Base-by-base conservation (phyloP, 805 yeast genomes). In the Tetrapisispora fleetii region DNA sequence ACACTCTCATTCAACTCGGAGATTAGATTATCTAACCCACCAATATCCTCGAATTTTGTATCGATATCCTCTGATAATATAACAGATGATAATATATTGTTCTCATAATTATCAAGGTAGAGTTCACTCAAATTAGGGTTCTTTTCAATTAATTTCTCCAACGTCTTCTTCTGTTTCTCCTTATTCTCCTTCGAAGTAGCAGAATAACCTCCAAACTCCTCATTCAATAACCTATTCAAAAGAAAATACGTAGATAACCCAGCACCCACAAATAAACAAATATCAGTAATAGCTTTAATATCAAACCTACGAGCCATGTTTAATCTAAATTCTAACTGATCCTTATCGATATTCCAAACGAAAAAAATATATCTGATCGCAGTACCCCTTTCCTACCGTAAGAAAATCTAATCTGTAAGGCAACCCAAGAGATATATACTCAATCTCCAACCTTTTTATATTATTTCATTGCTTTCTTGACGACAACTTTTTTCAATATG, bases 1-100 rank as follows among this genome's bases (percentile, higher is more conserved):
- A 93, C 95, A 48, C 89, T 77, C 65, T 93, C 99, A 56, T 85
- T 76, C 43, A 93, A 71, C 57, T 91, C 98, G 48, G 83, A 90
- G 19, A 91, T 78, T 36, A 89, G 84, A 13, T 71, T 71, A 47
- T 86, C 93, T 37, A 93, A 71, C 0, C 99, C 99, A 17, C 98
- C 99, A 48, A 93, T 79, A 61, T 90, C 96, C 33, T 55, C 73
- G 63, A 93, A 93, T 13, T 78, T 72, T 4, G 83, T 84, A 24
- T 77, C 73, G 40, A 93, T 85, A 50, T 89, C 97, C 2, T 80
- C 81, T 0, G 98, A 95, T 1, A 87, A 77, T 8, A 93, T 82
- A 28, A 91, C 85, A 14, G 85, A 80, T 14, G 84, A 80, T 49
- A 93, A 68, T 1, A 93, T 77, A n/a, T 79, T 71, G 52, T 78